These are phyloP conservation scores for Acer negundo DNA, from an alignment of 345 rosid genomes.

Conservation along the genomic window DNA sequence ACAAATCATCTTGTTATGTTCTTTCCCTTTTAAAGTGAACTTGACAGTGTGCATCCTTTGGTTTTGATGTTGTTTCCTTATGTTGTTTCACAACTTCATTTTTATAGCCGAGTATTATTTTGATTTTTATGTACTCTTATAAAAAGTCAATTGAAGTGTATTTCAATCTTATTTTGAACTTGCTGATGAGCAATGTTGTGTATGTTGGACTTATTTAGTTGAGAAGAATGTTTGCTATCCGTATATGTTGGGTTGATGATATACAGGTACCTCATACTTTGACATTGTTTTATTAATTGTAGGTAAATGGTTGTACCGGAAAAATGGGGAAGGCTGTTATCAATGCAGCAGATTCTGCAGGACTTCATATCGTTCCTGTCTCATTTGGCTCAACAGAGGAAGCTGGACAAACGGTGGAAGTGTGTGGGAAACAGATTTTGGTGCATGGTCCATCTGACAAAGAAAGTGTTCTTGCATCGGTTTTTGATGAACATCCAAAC, in stretches of 20 bases:
- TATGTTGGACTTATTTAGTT: not conserved
- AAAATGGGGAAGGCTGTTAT: constrained; percentile 93
- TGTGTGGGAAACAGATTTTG: constrained; percentile 68
- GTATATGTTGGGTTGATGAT: not conserved
- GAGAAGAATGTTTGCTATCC: not conserved
- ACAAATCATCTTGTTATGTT: no score
- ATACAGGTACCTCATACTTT: not conserved
- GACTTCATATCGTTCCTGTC: constrained; percentile 70
- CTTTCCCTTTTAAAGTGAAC: not conserved
- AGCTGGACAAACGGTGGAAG: constrained; percentile 60
- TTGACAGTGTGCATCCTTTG: not conserved
- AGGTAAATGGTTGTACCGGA: constrained; percentile 91
- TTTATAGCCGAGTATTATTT: not conserved
- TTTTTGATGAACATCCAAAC: constrained; percentile 63
- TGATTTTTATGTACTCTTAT: not conserved
- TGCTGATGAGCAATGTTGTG: no score
- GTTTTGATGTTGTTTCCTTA: not conserved
- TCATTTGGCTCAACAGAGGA: constrained; percentile 76
- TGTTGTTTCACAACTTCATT: not conserved
- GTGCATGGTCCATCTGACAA: constrained; percentile 75
- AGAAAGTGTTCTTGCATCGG: constrained; percentile 64
- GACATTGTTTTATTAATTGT: constrained; percentile 8
- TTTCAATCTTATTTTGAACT: no score
- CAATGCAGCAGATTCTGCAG: constrained; percentile 83
- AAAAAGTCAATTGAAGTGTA: no score